Evolutionary conservation across 495 filamentous ascomycete species (phyloP).

Genomic region (Podospora fimiseda): DNA sequence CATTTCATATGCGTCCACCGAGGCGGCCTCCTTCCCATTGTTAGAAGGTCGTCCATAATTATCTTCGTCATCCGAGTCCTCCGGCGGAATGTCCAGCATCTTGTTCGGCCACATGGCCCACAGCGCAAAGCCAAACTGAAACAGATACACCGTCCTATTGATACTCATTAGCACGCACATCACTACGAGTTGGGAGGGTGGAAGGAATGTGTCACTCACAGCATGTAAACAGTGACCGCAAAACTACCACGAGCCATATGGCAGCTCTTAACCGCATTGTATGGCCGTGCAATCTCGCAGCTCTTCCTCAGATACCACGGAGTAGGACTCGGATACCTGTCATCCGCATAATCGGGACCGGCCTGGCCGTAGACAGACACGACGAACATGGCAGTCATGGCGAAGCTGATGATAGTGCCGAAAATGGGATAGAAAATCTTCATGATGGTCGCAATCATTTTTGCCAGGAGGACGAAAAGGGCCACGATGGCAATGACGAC

Average conservation of each 20-base stretch:
- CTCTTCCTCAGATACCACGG: slow-evolving; percentile 81
- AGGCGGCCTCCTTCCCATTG: slow-evolving; percentile 16
- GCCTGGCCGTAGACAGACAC: slow-evolving; percentile 66
- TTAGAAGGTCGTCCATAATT: slow-evolving; percentile 11
- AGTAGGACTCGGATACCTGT: slow-evolving; percentile 56
- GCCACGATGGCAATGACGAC: slow-evolving; percentile 73
- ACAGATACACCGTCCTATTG: slow-evolving; percentile 47
- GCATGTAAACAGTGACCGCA: slow-evolving; percentile 60
- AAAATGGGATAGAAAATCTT: slow-evolving; percentile 67
- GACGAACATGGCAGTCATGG: slow-evolving; percentile 57
- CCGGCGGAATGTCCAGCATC: slow-evolving; percentile 30
- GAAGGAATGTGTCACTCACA: slow-evolving; percentile 47
- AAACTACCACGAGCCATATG: slow-evolving; percentile 70
- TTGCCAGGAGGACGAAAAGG: slow-evolving; percentile 60
- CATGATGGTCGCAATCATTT: slow-evolving; percentile 62
- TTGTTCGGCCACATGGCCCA: slow-evolving; percentile 57
- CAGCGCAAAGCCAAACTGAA: slow-evolving; percentile 50
- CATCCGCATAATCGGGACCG: slow-evolving; percentile 73
- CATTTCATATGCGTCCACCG: slow-evolving; percentile 35
- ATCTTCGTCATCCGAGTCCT: slow-evolving; percentile 35
- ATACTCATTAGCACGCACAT: slow-evolving; percentile 4
- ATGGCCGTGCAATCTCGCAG: slow-evolving; percentile 57
- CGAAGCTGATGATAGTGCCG: slow-evolving; percentile 51
- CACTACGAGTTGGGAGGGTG: not conserved
- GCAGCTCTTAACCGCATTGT: slow-evolving; percentile 59